Evolutionary conservation across 2,329 filamentous ascomycete genomes (phyloP), one percentile per base, ranked within the genome.

Genomic region (Diaporthe sp.): DNA sequence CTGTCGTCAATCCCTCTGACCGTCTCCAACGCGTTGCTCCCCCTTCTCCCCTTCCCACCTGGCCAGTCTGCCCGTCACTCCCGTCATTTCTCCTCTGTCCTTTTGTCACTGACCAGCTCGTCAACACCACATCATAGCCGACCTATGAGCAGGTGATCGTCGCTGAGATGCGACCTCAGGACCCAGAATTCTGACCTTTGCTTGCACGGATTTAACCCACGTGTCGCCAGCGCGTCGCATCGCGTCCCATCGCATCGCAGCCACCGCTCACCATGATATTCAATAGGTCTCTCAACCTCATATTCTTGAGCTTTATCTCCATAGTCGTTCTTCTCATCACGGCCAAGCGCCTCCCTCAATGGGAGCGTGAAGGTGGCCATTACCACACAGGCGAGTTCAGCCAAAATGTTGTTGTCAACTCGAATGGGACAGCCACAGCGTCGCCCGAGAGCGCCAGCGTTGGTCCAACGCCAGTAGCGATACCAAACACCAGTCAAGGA

Each of bases 241-340:
- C 61, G 61, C n/a, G n/a, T 44, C 49, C 10, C 4, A 22, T 25
- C 57, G 31, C 37, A 55, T 37, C 44, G 15, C 47, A 28, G 17
- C 47, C 61, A 39, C 17, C 39, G 3, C 57, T 78, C 49, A 60
- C 79, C 60, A 82, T 83, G 79, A 74, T 82, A 22, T 80, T 81
- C 8, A 79, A 81, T 44, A 83, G 81, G 72, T 79, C 80, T 34
- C 72, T 82, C 57, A 71, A 79, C 37, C 34, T 82, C 22, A 22
- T 84, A 22, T 39, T 79, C 75, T 76, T 84, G 60, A 75, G 81
- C 20, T 75, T 80, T 22, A 70, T 82, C 39, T 82, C 82, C 49
- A 58, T 82, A 31, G 78, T 81, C 37, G 76, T 82, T 47, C 77
- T 86, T 17, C 78, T 85, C 63, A 68, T 85, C 74, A 81, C 82